Conservation (phyloP, 2,329 filamentous ascomycete species). For the Aureobasidium sp. region DNA sequence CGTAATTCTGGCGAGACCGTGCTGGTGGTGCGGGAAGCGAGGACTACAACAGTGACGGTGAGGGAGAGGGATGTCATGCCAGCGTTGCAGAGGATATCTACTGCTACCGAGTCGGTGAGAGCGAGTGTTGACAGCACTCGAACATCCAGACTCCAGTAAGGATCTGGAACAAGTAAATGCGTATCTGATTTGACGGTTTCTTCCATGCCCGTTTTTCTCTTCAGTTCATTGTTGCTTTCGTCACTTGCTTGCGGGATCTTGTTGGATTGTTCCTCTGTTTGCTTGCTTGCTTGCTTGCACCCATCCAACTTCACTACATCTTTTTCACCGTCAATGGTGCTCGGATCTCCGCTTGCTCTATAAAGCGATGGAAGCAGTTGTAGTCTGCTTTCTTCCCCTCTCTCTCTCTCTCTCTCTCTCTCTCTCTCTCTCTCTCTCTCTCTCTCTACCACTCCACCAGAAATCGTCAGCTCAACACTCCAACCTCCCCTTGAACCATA, state of each 20-base stretch:
- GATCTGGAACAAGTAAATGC: not conserved
- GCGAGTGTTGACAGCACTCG: slow-evolving; percentile 1
- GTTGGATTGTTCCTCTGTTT: too few species aligned
- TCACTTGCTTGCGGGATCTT: not conserved
- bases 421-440: too few species aligned
- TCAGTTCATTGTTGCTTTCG: not conserved
- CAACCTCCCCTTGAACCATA: too few species aligned
- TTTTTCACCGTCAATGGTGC: not conserved
- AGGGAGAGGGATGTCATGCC: not conserved
- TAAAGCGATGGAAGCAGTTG: not conserved
- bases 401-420: too few species aligned
- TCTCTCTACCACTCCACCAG: not conserved
- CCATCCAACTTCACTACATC: not conserved
- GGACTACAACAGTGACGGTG: slow-evolving; percentile 10
- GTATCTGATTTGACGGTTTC: not conserved
- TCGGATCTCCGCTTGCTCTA: not conserved
- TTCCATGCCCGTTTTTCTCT: not conserved
- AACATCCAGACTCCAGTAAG: not conserved
- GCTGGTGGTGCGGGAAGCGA: slow-evolving; percentile 57
- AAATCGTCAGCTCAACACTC: not conserved
- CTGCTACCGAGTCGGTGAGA: not conserved
- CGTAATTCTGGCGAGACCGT: slow-evolving; percentile 70
- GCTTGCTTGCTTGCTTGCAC: not conserved
- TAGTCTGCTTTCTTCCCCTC: not conserved
- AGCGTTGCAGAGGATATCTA: not conserved